Percentiles rank a stretch among this genome's conserved stretches.
Evolutionary conservation across 495 filamentous ascomycete genomes (phyloP).

Genomic region (Tuber magnatum): DNA sequence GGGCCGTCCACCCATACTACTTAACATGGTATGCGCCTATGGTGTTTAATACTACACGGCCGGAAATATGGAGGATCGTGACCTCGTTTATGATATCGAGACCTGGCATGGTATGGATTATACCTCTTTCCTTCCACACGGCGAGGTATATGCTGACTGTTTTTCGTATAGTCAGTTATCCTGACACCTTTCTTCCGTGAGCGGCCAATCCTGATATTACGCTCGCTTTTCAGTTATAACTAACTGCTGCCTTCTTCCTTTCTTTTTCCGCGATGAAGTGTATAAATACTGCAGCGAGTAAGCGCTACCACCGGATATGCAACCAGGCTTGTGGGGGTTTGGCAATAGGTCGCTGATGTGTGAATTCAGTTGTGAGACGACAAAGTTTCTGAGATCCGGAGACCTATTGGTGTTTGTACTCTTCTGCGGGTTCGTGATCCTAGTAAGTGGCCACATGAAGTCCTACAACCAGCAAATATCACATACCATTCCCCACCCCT

Average conservation of each 20-base stretch:
- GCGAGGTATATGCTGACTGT: not conserved
- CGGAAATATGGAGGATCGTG: constrained; percentile 37
- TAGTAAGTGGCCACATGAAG: constrained; percentile 14
- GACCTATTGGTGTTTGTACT: constrained; percentile 37
- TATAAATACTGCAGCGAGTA: constrained; percentile 38
- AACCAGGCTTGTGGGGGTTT: not conserved
- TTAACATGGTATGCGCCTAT: constrained; percentile 27
- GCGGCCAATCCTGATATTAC: constrained; percentile 10
- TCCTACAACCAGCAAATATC: not conserved
- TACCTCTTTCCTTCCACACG: not conserved
- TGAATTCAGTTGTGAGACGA: constrained; percentile 31
- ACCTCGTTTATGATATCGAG: constrained; percentile 38
- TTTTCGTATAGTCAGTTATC: constrained; percentile 31
- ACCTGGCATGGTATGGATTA: constrained; percentile 30
- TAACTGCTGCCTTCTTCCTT: not conserved
- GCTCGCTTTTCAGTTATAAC: not conserved
- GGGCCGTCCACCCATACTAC: constrained; percentile 16
- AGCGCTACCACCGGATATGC: not conserved
- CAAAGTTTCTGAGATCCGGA: constrained; percentile 33
- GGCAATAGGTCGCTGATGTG: not conserved
- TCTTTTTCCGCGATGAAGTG: constrained; percentile 20
- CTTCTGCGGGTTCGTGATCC: constrained; percentile 33
- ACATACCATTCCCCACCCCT: not conserved
- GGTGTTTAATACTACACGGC: constrained; percentile 27
- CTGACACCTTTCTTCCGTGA: constrained; percentile 41